Base-by-base conservation (phyloP, 2,329 filamentous ascomycete genomes). In the Aaosphaeria pasadenensis region DNA sequence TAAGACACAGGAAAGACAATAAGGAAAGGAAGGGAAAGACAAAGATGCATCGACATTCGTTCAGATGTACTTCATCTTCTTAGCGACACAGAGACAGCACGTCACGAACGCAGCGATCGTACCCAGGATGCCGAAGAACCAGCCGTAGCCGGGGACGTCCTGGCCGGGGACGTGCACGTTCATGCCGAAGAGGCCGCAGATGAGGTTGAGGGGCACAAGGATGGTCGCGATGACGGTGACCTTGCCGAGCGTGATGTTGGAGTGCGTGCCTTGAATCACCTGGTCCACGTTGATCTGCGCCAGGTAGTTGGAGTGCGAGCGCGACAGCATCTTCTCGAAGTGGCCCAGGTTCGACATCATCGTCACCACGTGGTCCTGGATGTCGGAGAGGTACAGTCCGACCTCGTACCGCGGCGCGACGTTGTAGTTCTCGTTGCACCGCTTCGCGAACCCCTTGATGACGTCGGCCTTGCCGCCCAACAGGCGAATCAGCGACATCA, bases 401-500 rank as follows among this genome's bases (percentile, higher is more conserved):
- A 99, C 96, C 66, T 99, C 94, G 75, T 94, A 94, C 42, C 91
- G 88, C 5, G 94, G 94, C 1, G 94, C 96, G 45, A 97, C 88
- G 56, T 89, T 88, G 77, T 95, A 97, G 55, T 95, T 90, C 66
- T 96, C 92, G 69, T 97, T 99, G 82, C 94, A 99, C 44, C 95
- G 89, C 77, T 99, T 99, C 45, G 94, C 95, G 66, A 99, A 99
- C 30, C 92, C 91, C 59, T 89, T 91, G 62, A 99, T 90, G 49
- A 99, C 94, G 69, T 99, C 94, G n/a, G 94, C 94, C 72, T 99
- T 99, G 64, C 92, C 92, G 46, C 92, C 92, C 1, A 99, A 79
- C 6, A 99, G 85, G 39, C 95, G 89, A 78, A 96, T 88, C 57
- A 99, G 78, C 40, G 87, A 88, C 83, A 97, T 94, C 49, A 94